Conservation (phyloP, 306 rosid genomes). For the Crotalaria pallida region DNA sequence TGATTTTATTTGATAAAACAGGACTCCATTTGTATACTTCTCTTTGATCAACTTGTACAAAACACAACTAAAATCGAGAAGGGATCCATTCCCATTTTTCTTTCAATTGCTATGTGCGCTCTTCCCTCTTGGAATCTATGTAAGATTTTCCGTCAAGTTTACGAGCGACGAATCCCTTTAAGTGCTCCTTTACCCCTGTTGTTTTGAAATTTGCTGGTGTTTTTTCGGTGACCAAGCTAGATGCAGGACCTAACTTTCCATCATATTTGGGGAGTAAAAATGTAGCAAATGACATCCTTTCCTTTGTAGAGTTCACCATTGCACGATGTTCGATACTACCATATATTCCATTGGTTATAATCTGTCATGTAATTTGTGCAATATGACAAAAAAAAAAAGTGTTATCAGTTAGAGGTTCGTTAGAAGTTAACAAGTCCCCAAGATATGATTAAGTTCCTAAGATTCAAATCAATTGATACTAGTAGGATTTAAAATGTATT, state of each 20-base stretch:
- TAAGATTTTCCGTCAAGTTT: constrained; percentile 34
- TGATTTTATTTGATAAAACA: no score
- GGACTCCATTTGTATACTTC: no score
- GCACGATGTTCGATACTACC: constrained; percentile 27
- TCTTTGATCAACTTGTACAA: no score
- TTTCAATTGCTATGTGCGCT: neutral
- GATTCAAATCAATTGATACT: no score
- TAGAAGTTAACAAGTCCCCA: no score
- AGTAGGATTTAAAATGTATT: no score
- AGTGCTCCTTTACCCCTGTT: constrained; percentile 5
- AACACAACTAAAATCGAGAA: no score
- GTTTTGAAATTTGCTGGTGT: constrained; percentile 32
- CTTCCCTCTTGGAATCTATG: constrained; percentile 25
- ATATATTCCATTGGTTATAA: constrained; percentile 28
- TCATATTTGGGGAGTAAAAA: constrained; percentile 18
- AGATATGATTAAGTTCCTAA: no score
- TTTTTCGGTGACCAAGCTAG: constrained; percentile 28
- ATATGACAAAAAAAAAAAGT: neutral
- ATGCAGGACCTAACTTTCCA: constrained; percentile 34
- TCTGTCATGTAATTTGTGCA: constrained; percentile 2
- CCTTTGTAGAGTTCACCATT: constrained; percentile 14
- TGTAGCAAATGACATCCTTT: constrained; percentile 36
- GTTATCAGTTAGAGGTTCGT: no score
- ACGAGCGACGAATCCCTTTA: constrained; percentile 20
- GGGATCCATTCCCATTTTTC: no score